Conservation (phyloP, 768 basidiomycete genomes). For the Aureoboletus auriporus region DNA sequence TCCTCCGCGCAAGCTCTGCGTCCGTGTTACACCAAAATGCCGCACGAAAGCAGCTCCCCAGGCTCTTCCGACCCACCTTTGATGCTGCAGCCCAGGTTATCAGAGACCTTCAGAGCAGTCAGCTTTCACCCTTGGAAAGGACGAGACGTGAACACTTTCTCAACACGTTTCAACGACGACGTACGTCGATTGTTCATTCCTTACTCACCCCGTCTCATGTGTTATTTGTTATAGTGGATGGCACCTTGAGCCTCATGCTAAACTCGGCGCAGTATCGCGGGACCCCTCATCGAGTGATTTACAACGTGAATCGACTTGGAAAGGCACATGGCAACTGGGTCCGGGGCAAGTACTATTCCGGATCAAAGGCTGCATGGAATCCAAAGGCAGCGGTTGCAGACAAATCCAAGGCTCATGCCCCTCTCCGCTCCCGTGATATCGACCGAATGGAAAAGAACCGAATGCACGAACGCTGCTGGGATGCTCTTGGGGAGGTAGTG, state of each 20-base stretch:
- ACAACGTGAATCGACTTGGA: constrained; percentile 44
- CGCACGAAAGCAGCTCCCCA: constrained; percentile 42
- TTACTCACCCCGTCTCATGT: constrained; percentile 1
- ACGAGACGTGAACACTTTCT: constrained; percentile 40
- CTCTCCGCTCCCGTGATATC: constrained; percentile 10
- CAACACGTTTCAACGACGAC: constrained; percentile 49
- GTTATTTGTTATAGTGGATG: constrained; percentile 51
- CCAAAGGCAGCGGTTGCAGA: constrained; percentile 31
- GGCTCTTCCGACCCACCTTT: constrained; percentile 53
- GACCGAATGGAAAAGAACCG: constrained; percentile 22
- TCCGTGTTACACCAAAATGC: constrained; percentile 51
- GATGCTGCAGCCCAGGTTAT: constrained; percentile 44
- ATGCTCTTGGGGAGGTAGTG: constrained; percentile 49
- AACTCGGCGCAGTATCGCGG: constrained; percentile 63
- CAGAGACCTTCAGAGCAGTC: constrained; percentile 34
- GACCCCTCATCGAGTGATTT: constrained; percentile 53
- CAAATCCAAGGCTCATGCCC: constrained; percentile 12
- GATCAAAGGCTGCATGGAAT: constrained; percentile 34
- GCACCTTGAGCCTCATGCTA: constrained; percentile 57
- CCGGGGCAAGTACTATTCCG: constrained; percentile 16
- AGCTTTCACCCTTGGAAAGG: constrained; percentile 26
- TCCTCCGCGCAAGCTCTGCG: constrained; percentile 52
- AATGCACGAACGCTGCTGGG: constrained; percentile 39
- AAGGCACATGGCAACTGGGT: constrained; percentile 23
- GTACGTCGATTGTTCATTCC: constrained; percentile 31